A percentile compares a stretch with the other conserved stretches of the same genome.
These are phyloP conservation scores for Vanrija humicola DNA, from an alignment of 1,284 basidiomycete genomes.

Conservation along the genomic window DNA sequence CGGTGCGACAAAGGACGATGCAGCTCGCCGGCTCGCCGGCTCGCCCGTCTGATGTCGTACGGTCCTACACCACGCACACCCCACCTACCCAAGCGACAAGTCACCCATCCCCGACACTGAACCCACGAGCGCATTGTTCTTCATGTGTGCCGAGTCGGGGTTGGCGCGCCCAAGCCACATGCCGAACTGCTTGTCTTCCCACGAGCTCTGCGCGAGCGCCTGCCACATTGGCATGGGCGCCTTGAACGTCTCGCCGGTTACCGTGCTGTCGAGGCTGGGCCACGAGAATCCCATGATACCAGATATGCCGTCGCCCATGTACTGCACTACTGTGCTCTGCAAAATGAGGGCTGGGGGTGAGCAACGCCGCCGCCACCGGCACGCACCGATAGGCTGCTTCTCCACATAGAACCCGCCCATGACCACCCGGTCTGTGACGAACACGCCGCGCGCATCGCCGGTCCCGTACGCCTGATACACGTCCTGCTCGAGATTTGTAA, in stretches of 20 bases:
- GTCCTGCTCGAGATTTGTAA: conserved; percentile 20
- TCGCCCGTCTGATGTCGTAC: no score
- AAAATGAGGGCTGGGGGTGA: not conserved
- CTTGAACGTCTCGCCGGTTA: not conserved
- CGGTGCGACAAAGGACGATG: not conserved
- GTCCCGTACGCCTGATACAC: conserved; percentile 76
- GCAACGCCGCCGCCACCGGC: not conserved
- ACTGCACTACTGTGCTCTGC: not conserved
- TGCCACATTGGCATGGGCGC: conserved; percentile 42
- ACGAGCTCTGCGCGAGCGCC: conserved; percentile 57
- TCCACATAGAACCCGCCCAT: conserved; percentile 69
- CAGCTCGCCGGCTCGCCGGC: no score
- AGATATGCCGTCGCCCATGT: conserved; percentile 15
- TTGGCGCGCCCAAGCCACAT: conserved; percentile 65
- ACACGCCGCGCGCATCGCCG: conserved; percentile 63
- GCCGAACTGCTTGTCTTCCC: conserved; percentile 65
- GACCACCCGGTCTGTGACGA: conserved; percentile 65
- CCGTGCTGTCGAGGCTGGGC: conserved; percentile 17
- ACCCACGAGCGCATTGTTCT: not conserved
- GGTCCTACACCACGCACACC: no score
- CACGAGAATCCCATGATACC: conserved; percentile 48
- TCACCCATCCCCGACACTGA: not conserved
- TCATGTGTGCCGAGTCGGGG: not conserved
- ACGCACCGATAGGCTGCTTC: conserved; percentile 57
- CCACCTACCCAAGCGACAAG: not conserved